These are phyloP conservation scores for Capronia americana DNA, from an alignment of 2,329 filamentous ascomycete genomes.

Conservation along the genomic window DNA sequence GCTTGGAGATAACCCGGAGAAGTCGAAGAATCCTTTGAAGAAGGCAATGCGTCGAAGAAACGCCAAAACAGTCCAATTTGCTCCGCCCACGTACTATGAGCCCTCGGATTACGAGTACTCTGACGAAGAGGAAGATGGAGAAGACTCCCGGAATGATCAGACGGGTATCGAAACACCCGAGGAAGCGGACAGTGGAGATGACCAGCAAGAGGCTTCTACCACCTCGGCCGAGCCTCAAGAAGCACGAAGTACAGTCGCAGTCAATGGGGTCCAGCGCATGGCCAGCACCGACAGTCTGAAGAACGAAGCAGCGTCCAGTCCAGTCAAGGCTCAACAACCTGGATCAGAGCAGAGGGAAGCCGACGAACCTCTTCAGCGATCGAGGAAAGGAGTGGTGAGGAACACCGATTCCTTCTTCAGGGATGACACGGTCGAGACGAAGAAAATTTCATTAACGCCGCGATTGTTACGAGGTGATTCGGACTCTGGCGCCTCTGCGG, in stretches of 20 bases:
- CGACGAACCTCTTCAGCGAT: constrained; percentile 64
- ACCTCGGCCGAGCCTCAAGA: constrained; percentile 51
- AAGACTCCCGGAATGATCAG: constrained; percentile 48
- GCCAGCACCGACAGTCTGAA: constrained; percentile 36
- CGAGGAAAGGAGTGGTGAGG: constrained; percentile 82
- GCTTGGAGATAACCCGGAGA: constrained; percentile 76
- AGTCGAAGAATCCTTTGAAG: constrained; percentile 81
- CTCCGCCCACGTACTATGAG: constrained; percentile 84
- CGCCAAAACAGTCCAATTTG: constrained; percentile 84
- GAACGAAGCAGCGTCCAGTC: constrained; percentile 41
- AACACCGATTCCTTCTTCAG: constrained; percentile 98
- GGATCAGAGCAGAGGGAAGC: constrained; percentile 53
- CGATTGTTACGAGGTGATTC: constrained; percentile 86
- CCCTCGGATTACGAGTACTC: constrained; percentile 88
- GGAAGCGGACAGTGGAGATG: constrained; percentile 53
- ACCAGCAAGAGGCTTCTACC: constrained; percentile 44
- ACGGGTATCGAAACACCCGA: constrained; percentile 47
- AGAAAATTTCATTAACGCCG: constrained; percentile 95
- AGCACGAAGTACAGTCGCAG: constrained; percentile 47
- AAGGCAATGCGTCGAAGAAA: constrained; percentile 82
- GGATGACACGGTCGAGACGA: constrained; percentile 91
- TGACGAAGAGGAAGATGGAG: constrained; percentile 72
- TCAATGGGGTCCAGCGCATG: constrained; percentile 37
- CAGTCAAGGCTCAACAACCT: constrained; percentile 36
- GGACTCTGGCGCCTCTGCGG: constrained; percentile 81